phyloP scores from a whole-genome alignment of 2,329 filamentous ascomycete species.

The Falciphora oryzae region DNA sequence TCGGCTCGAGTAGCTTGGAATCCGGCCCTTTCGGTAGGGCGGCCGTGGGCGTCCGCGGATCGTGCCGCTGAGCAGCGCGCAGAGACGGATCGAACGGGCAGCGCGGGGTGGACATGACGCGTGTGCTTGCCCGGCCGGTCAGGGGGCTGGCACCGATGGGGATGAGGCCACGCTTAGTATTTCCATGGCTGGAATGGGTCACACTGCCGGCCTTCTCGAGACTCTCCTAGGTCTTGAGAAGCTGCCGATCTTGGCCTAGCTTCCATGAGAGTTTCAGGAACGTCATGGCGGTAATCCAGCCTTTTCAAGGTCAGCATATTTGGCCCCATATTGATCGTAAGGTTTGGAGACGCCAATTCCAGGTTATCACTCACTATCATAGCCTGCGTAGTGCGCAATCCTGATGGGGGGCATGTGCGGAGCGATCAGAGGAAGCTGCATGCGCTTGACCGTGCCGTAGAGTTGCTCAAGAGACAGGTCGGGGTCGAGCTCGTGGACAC shows the following conservation, averaged over 20 bases:
- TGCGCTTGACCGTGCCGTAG: background rate
- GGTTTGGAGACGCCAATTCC: background rate
- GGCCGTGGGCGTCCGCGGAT: too few relatives aligned
- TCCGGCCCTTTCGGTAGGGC: background rate
- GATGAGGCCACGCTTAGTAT: background rate
- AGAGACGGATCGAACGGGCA: background rate
- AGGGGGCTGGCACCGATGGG: background rate
- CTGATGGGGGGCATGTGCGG: background rate
- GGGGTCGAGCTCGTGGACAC: conserved; percentile 70
- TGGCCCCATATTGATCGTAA: background rate
- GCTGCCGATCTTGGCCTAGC: background rate
- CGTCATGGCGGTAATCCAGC: conserved; percentile 37
- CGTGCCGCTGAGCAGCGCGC: background rate
- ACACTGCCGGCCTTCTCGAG: background rate
- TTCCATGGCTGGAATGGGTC: background rate
- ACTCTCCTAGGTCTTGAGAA: conserved; percentile 2
- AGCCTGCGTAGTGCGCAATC: conserved; percentile 52
- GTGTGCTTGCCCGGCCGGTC: background rate
- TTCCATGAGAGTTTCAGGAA: conserved; percentile 27
- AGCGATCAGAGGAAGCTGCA: conserved; percentile 7
- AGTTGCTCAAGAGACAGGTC: conserved; percentile 16
- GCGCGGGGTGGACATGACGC: background rate
- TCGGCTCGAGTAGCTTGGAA: background rate
- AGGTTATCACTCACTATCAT: conserved; percentile 39
- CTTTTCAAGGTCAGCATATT: conserved; percentile 16